Evolutionary conservation across 768 basidiomycete genomes (phyloP).

Genomic region (Leucocoprinus sp.): DNA sequence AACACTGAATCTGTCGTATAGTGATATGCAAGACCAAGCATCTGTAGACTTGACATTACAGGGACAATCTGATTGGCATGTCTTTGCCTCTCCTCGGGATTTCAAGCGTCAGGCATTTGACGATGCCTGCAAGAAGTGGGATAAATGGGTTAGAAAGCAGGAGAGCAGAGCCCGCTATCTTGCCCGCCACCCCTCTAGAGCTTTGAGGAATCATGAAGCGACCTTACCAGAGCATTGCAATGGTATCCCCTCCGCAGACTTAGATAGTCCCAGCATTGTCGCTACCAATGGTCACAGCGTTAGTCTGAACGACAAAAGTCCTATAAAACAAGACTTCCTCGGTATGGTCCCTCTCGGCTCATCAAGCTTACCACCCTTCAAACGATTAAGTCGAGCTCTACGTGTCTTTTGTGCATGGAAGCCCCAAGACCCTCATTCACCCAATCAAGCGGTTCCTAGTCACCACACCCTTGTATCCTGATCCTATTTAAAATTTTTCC

Average conservation of each 20-base stretch:
- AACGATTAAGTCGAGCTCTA: constrained; percentile 44
- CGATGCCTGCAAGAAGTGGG: constrained; percentile 49
- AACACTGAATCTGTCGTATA: constrained; percentile 18
- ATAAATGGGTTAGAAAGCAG: constrained; percentile 35
- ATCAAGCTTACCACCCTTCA: constrained; percentile 20
- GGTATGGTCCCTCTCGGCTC: constrained; percentile 11
- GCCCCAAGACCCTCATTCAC: constrained; percentile 11
- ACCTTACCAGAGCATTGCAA: background rate
- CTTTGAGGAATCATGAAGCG: background rate
- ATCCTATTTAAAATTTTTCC: background rate
- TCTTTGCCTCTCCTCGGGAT: constrained; percentile 31
- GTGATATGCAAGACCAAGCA: constrained; percentile 61
- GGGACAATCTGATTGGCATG: constrained; percentile 42
- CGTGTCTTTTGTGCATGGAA: constrained; percentile 57
- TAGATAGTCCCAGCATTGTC: background rate
- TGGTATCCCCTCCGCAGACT: background rate
- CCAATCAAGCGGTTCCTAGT: constrained; percentile 3
- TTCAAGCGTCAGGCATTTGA: constrained; percentile 50
- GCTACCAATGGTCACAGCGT: background rate
- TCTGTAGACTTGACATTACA: constrained; percentile 35
- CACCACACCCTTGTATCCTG: background rate
- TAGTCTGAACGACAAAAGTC: constrained; percentile 1
- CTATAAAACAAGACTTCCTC: constrained; percentile 6
- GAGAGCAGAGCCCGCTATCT: constrained; percentile 14
- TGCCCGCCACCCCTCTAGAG: background rate